Conservation (phyloP, 83 land plant species). For the Diphasiastrum complanatum region DNA sequence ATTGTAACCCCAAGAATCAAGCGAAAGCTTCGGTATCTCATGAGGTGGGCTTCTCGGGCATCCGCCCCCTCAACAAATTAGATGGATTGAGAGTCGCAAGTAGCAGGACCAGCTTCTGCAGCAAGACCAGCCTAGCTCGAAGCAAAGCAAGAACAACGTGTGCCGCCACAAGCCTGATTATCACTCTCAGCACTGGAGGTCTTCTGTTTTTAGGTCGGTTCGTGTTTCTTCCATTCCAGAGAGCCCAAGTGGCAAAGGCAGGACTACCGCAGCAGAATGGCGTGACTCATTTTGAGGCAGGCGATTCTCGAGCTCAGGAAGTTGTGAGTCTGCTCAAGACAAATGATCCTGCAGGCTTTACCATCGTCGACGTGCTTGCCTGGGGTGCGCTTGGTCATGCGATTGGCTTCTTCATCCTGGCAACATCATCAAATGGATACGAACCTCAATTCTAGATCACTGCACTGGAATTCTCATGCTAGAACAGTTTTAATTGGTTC, state of each 20-base stretch:
- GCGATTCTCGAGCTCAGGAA: slow-evolving; percentile 82
- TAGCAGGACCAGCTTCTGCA: neutral
- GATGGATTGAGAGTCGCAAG: slow-evolving; percentile 6
- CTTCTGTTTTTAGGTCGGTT: slow-evolving; percentile 86
- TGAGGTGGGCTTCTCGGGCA: slow-evolving; percentile 5
- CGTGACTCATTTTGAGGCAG: slow-evolving; percentile 84
- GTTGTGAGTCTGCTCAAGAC: slow-evolving; percentile 64
- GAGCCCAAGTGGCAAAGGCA: slow-evolving; percentile 70
- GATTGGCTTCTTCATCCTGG: slow-evolving; percentile 85
- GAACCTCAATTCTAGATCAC: slow-evolving; percentile 78
- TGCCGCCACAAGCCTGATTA: slow-evolving; percentile 50
- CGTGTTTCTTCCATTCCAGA: slow-evolving; percentile 96
- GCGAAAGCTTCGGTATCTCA: neutral
- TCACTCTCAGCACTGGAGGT: slow-evolving; percentile 87
- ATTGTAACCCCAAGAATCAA: neutral
- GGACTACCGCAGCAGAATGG: slow-evolving; percentile 95
- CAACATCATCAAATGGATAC: slow-evolving; percentile 89
- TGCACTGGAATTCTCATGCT: no score
- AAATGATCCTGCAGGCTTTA: slow-evolving; percentile 96
- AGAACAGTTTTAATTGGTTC: no score
- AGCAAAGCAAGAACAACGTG: slow-evolving; percentile 36
- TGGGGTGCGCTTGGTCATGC: slow-evolving; percentile 98
- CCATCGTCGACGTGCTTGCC: slow-evolving; percentile 88
- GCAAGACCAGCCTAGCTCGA: slow-evolving; percentile 2
- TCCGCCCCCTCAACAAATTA: slow-evolving; percentile 8